Base-by-base conservation (phyloP, 163 green algal species). In the Coccomyxa subellipsoidea region DNA sequence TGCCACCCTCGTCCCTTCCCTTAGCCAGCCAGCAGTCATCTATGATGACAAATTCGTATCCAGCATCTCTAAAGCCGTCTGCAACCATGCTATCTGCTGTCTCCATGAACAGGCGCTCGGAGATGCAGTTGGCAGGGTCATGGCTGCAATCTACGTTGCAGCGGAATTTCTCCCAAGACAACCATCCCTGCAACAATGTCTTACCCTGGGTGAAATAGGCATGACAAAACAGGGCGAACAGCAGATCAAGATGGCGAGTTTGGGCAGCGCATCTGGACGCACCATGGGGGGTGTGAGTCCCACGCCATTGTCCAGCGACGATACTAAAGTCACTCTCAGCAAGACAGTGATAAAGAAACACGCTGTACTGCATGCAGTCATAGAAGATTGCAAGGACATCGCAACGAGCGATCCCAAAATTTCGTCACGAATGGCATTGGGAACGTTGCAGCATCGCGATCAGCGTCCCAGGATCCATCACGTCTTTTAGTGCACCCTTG, bases 161-260 rank as follows among this genome's bases (percentile, higher is more conserved):
- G 29, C 77, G 77, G 47, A 81, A 81, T 27, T 47, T n/a, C 77
- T 81, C 77, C 77, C 77, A 81, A 8, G 77, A 81, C 27, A 81
- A 15, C 77, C 77, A 81, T 1, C 77, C 77, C 72, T 78, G 37
- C 72, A 76, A 3, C 6, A 5, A 6, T n/a, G 37, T n/a, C n/a
- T n/a, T n/a, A n/a, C n/a, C n/a, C n/a, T n/a, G n/a, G n/a, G n/a
- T 78, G 31, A 9, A 38, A 31, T 15, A 47, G 25, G 29, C n/a
- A 78, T 39, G 31, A 7, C 15, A 78, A 35, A 38, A n/a, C 36
- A 23, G 7, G 29, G 4, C 31, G 37, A 7, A n/a, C 23, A 76
- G n/a, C 69, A 39, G 34, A 37, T 76, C 69, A 36, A 7, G 69
- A 39, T 76, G 31, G 21, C 23, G 3, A 76, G 15, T 10, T 34